Evolutionary conservation across 2,329 filamentous ascomycete species (phyloP), one percentile per base, ranked within the genome.

Genomic region (Sporothrix sp.): DNA sequence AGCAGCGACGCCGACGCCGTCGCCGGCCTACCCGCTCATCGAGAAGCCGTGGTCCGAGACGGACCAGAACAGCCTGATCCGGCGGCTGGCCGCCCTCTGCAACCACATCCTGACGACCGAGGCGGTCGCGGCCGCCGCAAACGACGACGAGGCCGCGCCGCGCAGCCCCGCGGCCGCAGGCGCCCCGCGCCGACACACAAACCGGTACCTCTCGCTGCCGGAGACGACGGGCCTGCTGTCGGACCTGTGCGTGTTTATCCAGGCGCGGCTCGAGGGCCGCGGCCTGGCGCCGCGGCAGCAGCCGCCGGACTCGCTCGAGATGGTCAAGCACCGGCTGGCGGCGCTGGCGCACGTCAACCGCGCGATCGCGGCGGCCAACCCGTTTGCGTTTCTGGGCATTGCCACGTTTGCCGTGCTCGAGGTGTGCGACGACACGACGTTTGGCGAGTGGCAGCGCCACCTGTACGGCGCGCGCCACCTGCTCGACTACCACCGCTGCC

Each of bases 331-430:
- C 35, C 55, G 52, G 1, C 47, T 70, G 0, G 60, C 63, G 0
- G 66, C 66, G 0, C 56, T 71, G 4, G 60, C 62, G 35, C 63
- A 64, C 14, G 61, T 71, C 10, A 69, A 65, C 51, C 61, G 65
- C 36, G 65, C 66, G 6, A 59, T 71, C 3, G 63, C 63, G 28
- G 66, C 62, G 0, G 67, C 66, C 2, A 64, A 71, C 30, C 69
- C 68, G 0, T 62, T 70, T 44, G 68, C 69, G 0, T 61, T 71
- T 8, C 61, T 71, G 4, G 69, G 68, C 1, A 71, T 71, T 16
- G 68, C 68, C 0, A 68, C 66, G 0, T 71, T 71, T 53, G 68
- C 68, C 0, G 65, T 71, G 30, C 67, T 71, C 23, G 69, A 71
- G 11, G 68, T 71, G 0, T 69, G 64, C 35, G 67, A 69, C 27